Evolutionary conservation across 495 filamentous ascomycete genomes (phyloP).

Genomic region (Penicillium coprophilum): DNA sequence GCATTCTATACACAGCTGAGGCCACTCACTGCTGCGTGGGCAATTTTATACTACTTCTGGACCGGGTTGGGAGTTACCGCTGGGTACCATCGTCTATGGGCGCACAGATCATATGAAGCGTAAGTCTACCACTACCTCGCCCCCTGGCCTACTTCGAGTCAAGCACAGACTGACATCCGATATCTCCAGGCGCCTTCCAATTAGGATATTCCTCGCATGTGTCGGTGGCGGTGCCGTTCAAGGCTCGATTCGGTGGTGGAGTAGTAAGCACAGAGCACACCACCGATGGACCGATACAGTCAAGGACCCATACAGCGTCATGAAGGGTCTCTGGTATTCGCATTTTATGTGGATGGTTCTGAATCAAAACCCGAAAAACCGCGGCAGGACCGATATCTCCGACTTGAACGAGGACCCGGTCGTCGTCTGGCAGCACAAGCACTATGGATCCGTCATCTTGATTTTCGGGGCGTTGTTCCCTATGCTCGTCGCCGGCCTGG

Average conservation of each 20-base stretch:
- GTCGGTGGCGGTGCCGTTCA: constrained; percentile 87
- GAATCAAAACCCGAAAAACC: constrained; percentile 80
- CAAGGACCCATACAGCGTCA: constrained; percentile 92
- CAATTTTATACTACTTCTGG: constrained; percentile 81
- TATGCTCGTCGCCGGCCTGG: constrained; percentile 69
- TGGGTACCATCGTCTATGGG: constrained; percentile 73
- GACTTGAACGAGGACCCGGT: constrained; percentile 87
- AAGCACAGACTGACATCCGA: neutral
- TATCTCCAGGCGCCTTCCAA: constrained; percentile 63
- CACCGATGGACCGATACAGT: constrained; percentile 94
- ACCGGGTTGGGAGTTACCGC: constrained; percentile 82
- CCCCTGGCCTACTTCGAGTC: neutral
- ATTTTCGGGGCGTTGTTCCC: constrained; percentile 82
- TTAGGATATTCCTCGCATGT: constrained; percentile 82
- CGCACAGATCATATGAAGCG: constrained; percentile 71
- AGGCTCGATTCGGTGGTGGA: constrained; percentile 93
- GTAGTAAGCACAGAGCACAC: constrained; percentile 83
- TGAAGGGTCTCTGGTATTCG: constrained; percentile 88
- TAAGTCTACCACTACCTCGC: constrained; percentile 1
- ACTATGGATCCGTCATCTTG: constrained; percentile 78
- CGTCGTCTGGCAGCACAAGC: constrained; percentile 82
- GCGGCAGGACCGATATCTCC: constrained; percentile 86
- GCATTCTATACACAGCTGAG: constrained; percentile 72
- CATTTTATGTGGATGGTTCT: constrained; percentile 86
- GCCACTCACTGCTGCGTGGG: constrained; percentile 67